Evolutionary conservation across 768 basidiomycete genomes (phyloP).

Genomic region (Mycena galopus): DNA sequence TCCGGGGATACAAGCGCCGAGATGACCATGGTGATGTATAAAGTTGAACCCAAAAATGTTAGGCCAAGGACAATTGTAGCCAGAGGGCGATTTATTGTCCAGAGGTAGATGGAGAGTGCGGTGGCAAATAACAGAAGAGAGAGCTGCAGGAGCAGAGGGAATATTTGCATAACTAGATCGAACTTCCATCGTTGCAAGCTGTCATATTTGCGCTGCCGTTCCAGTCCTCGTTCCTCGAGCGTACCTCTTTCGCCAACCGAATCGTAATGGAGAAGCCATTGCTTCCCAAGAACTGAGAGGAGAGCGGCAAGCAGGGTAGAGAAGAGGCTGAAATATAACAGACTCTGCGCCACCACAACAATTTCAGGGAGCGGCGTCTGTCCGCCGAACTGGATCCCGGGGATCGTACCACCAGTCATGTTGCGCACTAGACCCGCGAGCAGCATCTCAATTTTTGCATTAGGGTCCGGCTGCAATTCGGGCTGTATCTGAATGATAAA

Average conservation of each 20-base stretch:
- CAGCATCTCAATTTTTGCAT: not conserved
- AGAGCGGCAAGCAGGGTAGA: not conserved
- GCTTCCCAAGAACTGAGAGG: slow-evolving; percentile 5
- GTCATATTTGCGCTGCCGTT: slow-evolving; percentile 4
- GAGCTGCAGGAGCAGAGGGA: slow-evolving; percentile 9
- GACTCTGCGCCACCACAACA: slow-evolving; percentile 2
- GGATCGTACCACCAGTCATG: not conserved
- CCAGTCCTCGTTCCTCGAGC: slow-evolving; percentile 9
- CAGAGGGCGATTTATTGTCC: not conserved
- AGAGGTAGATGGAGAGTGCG: not conserved
- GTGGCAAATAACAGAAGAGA: not conserved
- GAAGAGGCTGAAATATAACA: slow-evolving; percentile 7
- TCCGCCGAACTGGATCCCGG: not conserved
- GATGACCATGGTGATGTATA: not conserved
- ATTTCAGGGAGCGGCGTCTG: not conserved
- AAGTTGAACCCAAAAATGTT: not conserved
- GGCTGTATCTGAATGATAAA: slow-evolving; percentile 15
- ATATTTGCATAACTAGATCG: not conserved
- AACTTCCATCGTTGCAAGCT: slow-evolving; percentile 1
- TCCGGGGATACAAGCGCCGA: not conserved
- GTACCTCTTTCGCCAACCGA: not conserved
- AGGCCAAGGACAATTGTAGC: not conserved
- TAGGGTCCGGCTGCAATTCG: not conserved
- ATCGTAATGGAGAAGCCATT: slow-evolving; percentile 9
- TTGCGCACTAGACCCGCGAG: not conserved